phyloP scores from a whole-genome alignment of 2,329 filamentous ascomycete genomes.

The Pseudomassariella vexata region DNA sequence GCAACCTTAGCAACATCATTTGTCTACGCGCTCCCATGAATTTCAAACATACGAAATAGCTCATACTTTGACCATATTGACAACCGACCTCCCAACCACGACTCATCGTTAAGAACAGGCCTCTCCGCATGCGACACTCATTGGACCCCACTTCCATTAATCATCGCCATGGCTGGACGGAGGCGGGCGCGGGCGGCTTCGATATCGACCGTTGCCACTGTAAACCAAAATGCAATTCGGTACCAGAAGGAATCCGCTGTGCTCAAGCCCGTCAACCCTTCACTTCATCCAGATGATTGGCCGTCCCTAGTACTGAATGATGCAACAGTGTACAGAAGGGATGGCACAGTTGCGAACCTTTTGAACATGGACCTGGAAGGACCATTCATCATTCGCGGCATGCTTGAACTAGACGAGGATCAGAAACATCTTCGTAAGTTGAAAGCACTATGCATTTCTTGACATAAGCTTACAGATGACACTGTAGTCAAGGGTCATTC shows the following conservation, averaged over 20 bases:
- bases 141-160: constrained; percentile 4
- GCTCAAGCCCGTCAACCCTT: constrained; percentile 26
- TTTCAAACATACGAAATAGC: no score
- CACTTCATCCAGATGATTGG: constrained; percentile 44
- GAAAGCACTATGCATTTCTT: neutral
- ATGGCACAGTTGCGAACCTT: constrained; percentile 54
- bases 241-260: constrained; percentile 28
- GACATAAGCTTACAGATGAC: constrained; percentile 4
- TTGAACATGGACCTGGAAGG: constrained; percentile 54
- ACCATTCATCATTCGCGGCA: constrained; percentile 57
- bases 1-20: no score
- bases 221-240: constrained; percentile 27
- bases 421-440: constrained; percentile 31
- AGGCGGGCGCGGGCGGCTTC: constrained; percentile 31
- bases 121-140: constrained; percentile 24
- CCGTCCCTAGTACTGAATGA: constrained; percentile 57
- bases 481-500: constrained; percentile 27
- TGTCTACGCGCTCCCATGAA: no score
- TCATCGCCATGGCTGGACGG: constrained; percentile 35
- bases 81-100: no score
- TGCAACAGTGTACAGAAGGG: constrained; percentile 50
- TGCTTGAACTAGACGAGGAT: constrained; percentile 44
- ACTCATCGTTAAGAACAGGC: no score
- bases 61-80: no score
- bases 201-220: constrained; percentile 37